Base-by-base conservation (phyloP, 208 protist species). In the Acanthamoeba castellanii region DNA sequence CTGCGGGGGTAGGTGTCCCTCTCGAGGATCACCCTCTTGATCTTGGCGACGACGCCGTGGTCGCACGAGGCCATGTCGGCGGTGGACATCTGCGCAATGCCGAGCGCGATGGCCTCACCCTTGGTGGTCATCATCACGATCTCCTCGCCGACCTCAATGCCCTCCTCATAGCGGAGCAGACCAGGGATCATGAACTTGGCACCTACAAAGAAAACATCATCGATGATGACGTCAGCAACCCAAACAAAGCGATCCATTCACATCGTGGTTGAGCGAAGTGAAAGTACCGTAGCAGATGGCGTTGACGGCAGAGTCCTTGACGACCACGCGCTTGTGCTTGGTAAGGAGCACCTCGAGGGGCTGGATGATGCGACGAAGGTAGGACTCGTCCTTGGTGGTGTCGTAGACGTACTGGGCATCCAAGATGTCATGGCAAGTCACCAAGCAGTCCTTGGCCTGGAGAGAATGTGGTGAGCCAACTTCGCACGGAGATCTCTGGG, bases 21-120 rank as follows among this genome's bases (percentile, higher is more conserved):
- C 94, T 99, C 99, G 99, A 99, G 99, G 90, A 99, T 99, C 37
- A 99, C 99, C 94, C 99, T 98, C 98, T 99, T 99, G 96, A 99
- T 99, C 94, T 99, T 99, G 27, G 97, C 97, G 61, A 98, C 98
- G 0, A 98, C 95, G 91, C 99, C 99, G 96, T 99, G 99, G 94
- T 99, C 98, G 90, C 98, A 98, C 11, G 98, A 99, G 4, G 97
- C 97, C 98, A 99, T 99, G 84, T 99, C 98, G 45, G 98, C 98
- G 18, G 98, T 99, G 37, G 99, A 99, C 99, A 99, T 99, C 94
- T 99, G 97, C 55, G 99, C 99, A 96, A 99, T 99, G 81, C 97
- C 99, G 9, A 99, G 95, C 32, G 99, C 99, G 95, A 99, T 98
- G 70, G 99, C 99, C 97, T 99, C 99, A 66, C 99, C 99, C 97